Evolutionary conservation across 495 filamentous ascomycete species (phyloP).

Genomic region (Arthonia radiata): DNA sequence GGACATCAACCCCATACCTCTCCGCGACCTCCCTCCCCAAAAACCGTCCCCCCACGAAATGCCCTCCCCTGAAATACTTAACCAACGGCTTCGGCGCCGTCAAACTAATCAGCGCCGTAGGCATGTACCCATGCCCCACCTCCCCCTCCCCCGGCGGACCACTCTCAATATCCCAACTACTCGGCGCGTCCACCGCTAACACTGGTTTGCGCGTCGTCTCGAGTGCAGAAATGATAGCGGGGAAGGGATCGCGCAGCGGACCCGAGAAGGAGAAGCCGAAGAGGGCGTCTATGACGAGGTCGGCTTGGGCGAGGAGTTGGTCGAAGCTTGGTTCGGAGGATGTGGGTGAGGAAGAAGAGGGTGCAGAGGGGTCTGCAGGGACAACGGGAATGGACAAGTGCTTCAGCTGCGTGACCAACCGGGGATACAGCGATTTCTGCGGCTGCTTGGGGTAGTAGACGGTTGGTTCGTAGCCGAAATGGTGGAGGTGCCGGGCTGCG

Average conservation of each 20-base stretch:
- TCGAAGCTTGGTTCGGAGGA: too few species aligned
- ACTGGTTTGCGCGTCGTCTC: constrained; percentile 48
- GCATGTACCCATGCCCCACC: constrained; percentile 56
- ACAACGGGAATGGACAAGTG: constrained; percentile 70
- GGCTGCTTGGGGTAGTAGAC: constrained; percentile 82
- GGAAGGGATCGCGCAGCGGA: constrained; percentile 74
- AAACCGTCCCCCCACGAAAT: constrained; percentile 80
- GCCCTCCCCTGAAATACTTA: constrained; percentile 54
- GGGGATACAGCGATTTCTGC: constrained; percentile 78
- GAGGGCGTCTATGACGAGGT: constrained; percentile 80
- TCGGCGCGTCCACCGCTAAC: constrained; percentile 74
- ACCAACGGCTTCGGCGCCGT: constrained; percentile 91
- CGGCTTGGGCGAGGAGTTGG: constrained; percentile 32
- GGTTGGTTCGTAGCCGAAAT: constrained; percentile 76
- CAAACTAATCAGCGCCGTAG: constrained; percentile 55
- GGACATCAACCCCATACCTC: constrained; percentile 70
- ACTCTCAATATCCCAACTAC: constrained; percentile 72
- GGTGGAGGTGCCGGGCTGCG: constrained; percentile 76
- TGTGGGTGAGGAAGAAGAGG: too few species aligned
- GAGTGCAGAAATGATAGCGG: constrained; percentile 50
- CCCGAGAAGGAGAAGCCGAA: constrained; percentile 96
- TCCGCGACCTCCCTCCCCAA: constrained; percentile 51
- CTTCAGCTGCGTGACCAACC: constrained; percentile 58
- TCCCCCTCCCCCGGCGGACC: constrained; percentile 52
- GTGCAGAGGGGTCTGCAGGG: too few species aligned